Base-by-base conservation (phyloP, 345 rosid genomes). In the Tarenaya hassleriana region DNA sequence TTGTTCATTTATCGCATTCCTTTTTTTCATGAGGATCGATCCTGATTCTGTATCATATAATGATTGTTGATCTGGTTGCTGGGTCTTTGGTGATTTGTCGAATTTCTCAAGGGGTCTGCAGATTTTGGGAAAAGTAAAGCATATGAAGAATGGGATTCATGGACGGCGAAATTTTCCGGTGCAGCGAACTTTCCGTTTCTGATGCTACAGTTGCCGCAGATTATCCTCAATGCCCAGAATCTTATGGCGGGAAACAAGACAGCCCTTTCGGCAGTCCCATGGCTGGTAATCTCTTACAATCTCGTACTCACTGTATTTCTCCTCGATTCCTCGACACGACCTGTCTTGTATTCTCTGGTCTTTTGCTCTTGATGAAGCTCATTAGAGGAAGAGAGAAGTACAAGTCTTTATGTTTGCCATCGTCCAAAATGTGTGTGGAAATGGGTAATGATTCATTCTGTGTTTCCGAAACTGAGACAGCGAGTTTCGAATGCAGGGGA, bases 191-290 rank as follows among this genome's bases (percentile, higher is more conserved):
- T 90, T 39, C 97, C 97, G 7, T 90, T 90, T 69, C 62, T 84
- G 54, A 44, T 90, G 58, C 76, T 86, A 10, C 97, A 90, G 48
- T 47, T 90, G 69, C 97, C 97, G 38, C 97, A 90, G 79, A 90
- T 90, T 20, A 78, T 73, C 55, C 95, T 90, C 62, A 90, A 90
- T 47, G 72, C 94, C 0, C 83, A 65, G 14, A 90, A 90, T 70
- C 88, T 90, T 33, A 7, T 80, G 60, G 77, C 86, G 4, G 85
- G 91, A 61, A 82, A 90, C 66, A 76, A 80, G 24, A 57, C 88
- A 34, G 97, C 97, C 11, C 88, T 90, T 41, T 55, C 81, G 0
- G 97, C 97, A 1, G 83, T 90, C 2, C 95, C 97, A 34, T 86
- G 97, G 95, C 77, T 90, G 78, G 95, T 90, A 76, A 51, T 3